Base-by-base conservation (phyloP, 2,329 filamentous ascomycete genomes). In the Myrmaecium sp. region DNA sequence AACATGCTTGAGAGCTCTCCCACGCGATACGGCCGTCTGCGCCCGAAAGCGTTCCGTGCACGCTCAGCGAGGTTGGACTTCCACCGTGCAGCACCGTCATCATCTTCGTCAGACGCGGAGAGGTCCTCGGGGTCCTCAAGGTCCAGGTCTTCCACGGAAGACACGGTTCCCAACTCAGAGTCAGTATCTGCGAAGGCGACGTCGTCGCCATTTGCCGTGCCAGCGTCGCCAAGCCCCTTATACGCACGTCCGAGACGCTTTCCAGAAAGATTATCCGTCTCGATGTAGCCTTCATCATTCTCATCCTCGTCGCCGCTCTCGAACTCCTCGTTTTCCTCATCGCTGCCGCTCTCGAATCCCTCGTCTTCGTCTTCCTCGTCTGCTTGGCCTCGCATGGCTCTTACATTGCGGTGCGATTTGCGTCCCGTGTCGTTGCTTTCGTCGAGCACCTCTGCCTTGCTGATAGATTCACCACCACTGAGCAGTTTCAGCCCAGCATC, bases 181-280 rank as follows among this genome's bases (percentile, higher is more conserved):
- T 98, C 91, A 43, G 82, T 93, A 44, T 98, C 89, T 9, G 89
- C 89, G 57, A 94, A 98, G 2, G 74, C 81, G 30, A 95, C 42
- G 29, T 93, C 81, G 16, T 72, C 79, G 5, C 38, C 44, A 22
- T 47, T 44, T 6, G 25, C 21, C 8, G 15, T 9, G 7, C 25
- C 25, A 19, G 66, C 58, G 17, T 68, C 64, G 10, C 49, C 44
- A 5, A 59, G 52, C 30, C 62, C 62, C 27, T 59, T 58, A 47
- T 74, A 75, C 43, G 73, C 58, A 34, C 49, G 47, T 19, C 52
- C 55, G 13, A 61, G 56, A 31, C 55, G 54, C 19, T 54, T 46
- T 5, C 56, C 53, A 4, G 53, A 44, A 8, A 54, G 47, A 11
- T 54, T 47, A 15, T 52, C 49, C 6, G 48, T 46, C 17, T 56